Evolutionary conservation across 768 basidiomycete genomes (phyloP).

Genomic region (Lactarius evosmus): DNA sequence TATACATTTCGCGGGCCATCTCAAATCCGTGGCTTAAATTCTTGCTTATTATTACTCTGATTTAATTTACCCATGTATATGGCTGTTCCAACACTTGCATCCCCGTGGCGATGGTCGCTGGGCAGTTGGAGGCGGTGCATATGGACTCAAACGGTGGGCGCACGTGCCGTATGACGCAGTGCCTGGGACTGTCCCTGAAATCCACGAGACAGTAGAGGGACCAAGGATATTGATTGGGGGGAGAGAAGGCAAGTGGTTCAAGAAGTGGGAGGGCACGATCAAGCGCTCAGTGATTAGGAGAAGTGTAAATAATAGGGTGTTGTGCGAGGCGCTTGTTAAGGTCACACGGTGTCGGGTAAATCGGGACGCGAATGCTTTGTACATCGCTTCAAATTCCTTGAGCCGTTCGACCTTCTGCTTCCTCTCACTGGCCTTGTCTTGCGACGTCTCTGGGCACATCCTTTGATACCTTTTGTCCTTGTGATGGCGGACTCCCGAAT

Average conservation of each 20-base stretch:
- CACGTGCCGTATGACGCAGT: slow-evolving; percentile 1
- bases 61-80: slow-evolving; percentile 82
- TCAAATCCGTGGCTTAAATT: slow-evolving; percentile 71
- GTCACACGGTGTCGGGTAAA: no score
- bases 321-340: no score
- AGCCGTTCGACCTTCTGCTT: no score
- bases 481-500: no score
- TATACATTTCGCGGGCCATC: slow-evolving; percentile 59
- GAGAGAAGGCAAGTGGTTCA: slow-evolving; percentile 77
- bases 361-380: no score
- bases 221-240: slow-evolving; percentile 49
- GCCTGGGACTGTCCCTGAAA: background rate
- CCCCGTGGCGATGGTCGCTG: slow-evolving; percentile 66
- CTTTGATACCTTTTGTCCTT: no score
- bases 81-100: slow-evolving; percentile 73
- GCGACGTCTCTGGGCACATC: no score
- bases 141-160: slow-evolving; percentile 55
- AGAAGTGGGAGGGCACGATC: slow-evolving; percentile 69
- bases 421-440: no score
- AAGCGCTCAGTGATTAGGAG: slow-evolving; percentile 48
- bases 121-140: slow-evolving; percentile 74
- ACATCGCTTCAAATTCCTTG: no score
- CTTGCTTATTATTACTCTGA: slow-evolving; percentile 60
- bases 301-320: slow-evolving; percentile 17
- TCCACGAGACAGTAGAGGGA: slow-evolving; percentile 34